A percentile compares a stretch with the other conserved stretches of the same genome.
phyloP scores from a whole-genome alignment of 2,329 filamentous ascomycete species.

The Trichoderma cornu-damae region DNA sequence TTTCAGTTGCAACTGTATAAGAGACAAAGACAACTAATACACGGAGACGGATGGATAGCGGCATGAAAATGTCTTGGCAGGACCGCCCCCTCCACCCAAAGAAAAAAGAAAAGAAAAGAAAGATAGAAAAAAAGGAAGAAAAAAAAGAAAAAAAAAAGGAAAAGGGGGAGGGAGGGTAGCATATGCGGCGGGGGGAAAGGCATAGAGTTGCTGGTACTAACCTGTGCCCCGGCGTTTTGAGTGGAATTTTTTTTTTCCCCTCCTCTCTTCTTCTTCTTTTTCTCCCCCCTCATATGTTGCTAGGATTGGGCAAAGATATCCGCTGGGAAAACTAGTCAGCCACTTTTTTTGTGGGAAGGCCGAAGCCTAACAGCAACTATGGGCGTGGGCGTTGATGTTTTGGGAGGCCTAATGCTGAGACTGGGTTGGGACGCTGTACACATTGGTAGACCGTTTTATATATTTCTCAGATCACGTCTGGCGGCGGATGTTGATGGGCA shows the following conservation, averaged over 20 bases:
- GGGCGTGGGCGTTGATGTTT: neutral
- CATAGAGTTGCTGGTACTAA: neutral
- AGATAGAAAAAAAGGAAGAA: too few relatives aligned
- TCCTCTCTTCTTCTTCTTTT: neutral
- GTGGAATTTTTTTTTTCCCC: neutral
- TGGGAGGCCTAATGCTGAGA: neutral
- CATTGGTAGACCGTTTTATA: slow-evolving; percentile 4
- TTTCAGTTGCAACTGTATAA: slow-evolving; percentile 1
- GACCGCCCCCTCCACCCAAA: neutral
- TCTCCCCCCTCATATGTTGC: neutral
- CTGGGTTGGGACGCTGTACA: neutral
- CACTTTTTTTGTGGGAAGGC: neutral
- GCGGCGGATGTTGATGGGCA: neutral
- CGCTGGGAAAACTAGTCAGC: neutral
- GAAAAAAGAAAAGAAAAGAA: too few relatives aligned
- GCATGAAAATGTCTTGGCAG: neutral
- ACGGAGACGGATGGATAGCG: neutral
- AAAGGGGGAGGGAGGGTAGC: too few relatives aligned
- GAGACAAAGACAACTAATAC: neutral
- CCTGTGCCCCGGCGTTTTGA: slow-evolving; percentile 2
- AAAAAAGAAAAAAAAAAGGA: neutral
- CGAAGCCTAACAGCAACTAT: neutral
- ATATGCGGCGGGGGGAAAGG: too few relatives aligned
- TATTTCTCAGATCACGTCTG: neutral
- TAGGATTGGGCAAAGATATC: slow-evolving; percentile 8